Evolutionary conservation across 768 basidiomycete genomes (phyloP).

Genomic region (Lentinus brumalis): DNA sequence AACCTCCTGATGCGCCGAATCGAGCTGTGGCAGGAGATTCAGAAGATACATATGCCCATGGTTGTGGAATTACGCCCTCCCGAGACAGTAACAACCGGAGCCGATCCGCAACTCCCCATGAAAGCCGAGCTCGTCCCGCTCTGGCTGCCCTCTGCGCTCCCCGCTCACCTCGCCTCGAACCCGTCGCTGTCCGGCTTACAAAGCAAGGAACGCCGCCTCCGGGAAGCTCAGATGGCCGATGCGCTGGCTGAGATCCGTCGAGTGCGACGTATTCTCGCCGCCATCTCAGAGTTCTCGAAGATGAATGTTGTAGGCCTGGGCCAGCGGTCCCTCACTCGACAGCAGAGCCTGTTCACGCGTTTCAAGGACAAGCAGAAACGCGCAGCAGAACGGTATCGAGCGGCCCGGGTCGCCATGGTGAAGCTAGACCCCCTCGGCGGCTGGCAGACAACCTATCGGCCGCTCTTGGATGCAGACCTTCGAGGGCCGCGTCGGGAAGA

Average conservation of each 20-base stretch:
- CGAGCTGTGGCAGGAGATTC: conserved; percentile 8
- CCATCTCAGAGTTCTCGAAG: conserved; percentile 5
- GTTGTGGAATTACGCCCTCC: neutral
- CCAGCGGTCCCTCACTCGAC: neutral
- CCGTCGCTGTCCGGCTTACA: neutral
- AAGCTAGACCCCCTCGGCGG: neutral
- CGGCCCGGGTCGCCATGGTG: neutral
- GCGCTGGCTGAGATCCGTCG: conserved; percentile 14
- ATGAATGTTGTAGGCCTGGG: conserved; percentile 12
- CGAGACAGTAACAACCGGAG: neutral
- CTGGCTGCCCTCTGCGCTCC: conserved; percentile 12
- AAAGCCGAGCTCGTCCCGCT: neutral
- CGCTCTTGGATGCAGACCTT: neutral
- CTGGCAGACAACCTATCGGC: neutral
- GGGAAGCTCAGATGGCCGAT: conserved; percentile 16
- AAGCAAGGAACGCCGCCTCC: conserved; percentile 9
- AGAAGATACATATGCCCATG: conserved; percentile 21
- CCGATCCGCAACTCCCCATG: too few species aligned
- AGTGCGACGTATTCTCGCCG: neutral
- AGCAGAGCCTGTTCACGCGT: neutral
- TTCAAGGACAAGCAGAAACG: neutral
- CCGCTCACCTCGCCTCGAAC: neutral
- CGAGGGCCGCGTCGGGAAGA: neutral
- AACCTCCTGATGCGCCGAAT: conserved; percentile 9
- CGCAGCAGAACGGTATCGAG: neutral